Conservation (phyloP, 1,284 basidiomycete species). For the Sporisorium scitamineum region DNA sequence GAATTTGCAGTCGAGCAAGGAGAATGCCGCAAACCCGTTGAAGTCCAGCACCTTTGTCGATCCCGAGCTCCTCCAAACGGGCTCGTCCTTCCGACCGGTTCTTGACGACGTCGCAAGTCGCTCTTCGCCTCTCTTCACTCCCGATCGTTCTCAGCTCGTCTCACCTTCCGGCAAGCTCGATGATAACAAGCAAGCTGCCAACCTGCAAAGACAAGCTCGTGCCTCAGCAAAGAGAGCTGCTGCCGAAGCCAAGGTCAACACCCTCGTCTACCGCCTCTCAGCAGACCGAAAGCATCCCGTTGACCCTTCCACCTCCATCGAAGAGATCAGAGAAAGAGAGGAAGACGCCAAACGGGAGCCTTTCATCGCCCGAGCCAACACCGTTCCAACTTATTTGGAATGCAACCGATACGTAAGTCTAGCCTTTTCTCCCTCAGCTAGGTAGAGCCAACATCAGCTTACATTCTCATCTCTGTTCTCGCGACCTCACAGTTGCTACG, state of each 20-base stretch:
- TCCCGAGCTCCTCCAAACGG: constrained; percentile 35
- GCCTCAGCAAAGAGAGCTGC: constrained; percentile 25
- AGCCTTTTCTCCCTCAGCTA: not conserved
- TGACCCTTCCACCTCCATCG: constrained; percentile 32
- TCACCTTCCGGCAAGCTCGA: constrained; percentile 23
- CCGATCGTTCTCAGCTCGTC: constrained; percentile 27
- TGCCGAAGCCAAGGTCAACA: constrained; percentile 32
- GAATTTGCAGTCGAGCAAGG: constrained; percentile 18
- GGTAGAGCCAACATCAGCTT: not conserved
- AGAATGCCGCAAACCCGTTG: constrained; percentile 11
- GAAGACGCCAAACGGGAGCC: constrained; percentile 70
- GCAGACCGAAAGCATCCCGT: constrained; percentile 42
- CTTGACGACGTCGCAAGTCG: constrained; percentile 24
- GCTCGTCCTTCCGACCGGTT: constrained; percentile 21
- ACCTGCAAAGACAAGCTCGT: constrained; percentile 13
- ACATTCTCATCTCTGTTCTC: not conserved
- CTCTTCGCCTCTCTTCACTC: constrained; percentile 39
- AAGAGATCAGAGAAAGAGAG: constrained; percentile 40
- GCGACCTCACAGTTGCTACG: constrained; percentile 29
- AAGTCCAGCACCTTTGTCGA: constrained; percentile 47
- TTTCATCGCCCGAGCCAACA: constrained; percentile 82
- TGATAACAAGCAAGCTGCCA: constrained; percentile 1
- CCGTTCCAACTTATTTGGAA: constrained; percentile 83
- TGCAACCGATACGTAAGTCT: constrained; percentile 79
- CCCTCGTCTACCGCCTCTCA: constrained; percentile 43